A percentile compares a stretch with the other conserved stretches of the same genome.
Conservation (phyloP, 352 stramenopile species). For the Globisporangium spinosum region DNA sequence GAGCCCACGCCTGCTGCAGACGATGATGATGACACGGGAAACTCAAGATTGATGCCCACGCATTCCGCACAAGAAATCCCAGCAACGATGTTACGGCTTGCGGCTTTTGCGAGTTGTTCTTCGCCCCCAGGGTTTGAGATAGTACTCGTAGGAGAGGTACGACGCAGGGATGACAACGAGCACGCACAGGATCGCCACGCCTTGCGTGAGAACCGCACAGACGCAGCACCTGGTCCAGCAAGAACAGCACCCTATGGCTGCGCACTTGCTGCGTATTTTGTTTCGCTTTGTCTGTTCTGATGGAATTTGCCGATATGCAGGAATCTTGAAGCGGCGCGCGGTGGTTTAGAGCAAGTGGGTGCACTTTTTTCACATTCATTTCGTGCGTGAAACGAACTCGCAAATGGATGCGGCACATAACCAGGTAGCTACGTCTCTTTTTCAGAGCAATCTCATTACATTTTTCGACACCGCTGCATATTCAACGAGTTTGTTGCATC, state of each 20-base stretch:
- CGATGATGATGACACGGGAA: conserved; percentile 26
- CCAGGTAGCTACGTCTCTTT: background rate
- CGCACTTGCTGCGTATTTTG: background rate
- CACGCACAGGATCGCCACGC: conserved; percentile 26
- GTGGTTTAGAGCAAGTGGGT: background rate
- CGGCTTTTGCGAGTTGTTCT: conserved; percentile 24
- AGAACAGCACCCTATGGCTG: background rate
- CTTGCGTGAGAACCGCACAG: conserved; percentile 26
- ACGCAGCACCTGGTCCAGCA: conserved; percentile 19
- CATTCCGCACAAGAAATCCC: conserved; percentile 36
- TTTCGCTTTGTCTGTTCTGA: background rate
- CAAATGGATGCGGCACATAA: background rate
- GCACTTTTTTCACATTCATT: background rate
- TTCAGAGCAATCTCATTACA: background rate
- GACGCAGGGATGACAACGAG: conserved; percentile 30
- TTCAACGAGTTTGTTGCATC: background rate
- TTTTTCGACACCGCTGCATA: background rate
- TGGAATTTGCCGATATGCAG: background rate
- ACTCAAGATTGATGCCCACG: conserved; percentile 42
- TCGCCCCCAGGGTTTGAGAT: conserved; percentile 45
- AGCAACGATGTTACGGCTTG: background rate
- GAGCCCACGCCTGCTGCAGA: conserved; percentile 7
- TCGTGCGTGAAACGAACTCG: background rate
- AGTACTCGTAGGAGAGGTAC: conserved; percentile 43
- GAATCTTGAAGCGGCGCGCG: background rate